These are phyloP conservation scores for Ophiocordyceps camponoti-floridani DNA, from an alignment of 2,329 filamentous ascomycete genomes.

Conservation along the genomic window DNA sequence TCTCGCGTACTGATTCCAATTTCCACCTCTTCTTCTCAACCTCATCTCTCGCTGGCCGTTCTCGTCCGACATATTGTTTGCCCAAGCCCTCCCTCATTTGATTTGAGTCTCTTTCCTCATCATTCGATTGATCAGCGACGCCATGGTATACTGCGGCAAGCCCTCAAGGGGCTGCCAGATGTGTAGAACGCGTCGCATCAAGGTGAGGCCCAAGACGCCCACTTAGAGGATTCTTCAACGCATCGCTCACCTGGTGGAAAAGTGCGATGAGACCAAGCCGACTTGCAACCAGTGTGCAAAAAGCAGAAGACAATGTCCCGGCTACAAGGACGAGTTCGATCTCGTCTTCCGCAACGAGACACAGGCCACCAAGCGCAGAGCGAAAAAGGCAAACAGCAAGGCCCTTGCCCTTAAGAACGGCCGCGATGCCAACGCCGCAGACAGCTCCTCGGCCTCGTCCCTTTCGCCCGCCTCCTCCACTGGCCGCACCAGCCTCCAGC, in stretches of 20 bases:
- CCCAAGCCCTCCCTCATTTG: not conserved
- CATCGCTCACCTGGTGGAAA: not conserved
- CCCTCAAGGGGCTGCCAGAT: slow-evolving; percentile 55
- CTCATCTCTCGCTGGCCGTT: not conserved
- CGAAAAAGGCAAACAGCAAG: slow-evolving; percentile 36
- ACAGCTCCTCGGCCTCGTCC: slow-evolving; percentile 3
- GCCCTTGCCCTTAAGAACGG: slow-evolving; percentile 15
- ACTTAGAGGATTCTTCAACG: not conserved
- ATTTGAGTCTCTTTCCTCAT: not conserved
- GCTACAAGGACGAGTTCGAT: slow-evolving; percentile 55
- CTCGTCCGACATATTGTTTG: not conserved
- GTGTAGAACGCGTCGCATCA: slow-evolving; percentile 56
- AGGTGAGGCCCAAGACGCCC: slow-evolving; percentile 27
- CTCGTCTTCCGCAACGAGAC: slow-evolving; percentile 58
- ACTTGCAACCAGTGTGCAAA: slow-evolving; percentile 48
- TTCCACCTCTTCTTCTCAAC: too few relatives aligned
- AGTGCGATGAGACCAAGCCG: slow-evolving; percentile 53
- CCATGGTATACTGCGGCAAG: slow-evolving; percentile 49
- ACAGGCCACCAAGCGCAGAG: slow-evolving; percentile 45
- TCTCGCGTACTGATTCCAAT: too few relatives aligned
- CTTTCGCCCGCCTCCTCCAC: slow-evolving; percentile 4
- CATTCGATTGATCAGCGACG: not conserved
- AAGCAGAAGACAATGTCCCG: slow-evolving; percentile 44
- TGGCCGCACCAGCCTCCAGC: slow-evolving; percentile 4
- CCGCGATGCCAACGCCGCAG: slow-evolving; percentile 9